These are phyloP conservation scores for Tephrocybe sp. DNA, from an alignment of 768 basidiomycete genomes.

Conservation along the genomic window DNA sequence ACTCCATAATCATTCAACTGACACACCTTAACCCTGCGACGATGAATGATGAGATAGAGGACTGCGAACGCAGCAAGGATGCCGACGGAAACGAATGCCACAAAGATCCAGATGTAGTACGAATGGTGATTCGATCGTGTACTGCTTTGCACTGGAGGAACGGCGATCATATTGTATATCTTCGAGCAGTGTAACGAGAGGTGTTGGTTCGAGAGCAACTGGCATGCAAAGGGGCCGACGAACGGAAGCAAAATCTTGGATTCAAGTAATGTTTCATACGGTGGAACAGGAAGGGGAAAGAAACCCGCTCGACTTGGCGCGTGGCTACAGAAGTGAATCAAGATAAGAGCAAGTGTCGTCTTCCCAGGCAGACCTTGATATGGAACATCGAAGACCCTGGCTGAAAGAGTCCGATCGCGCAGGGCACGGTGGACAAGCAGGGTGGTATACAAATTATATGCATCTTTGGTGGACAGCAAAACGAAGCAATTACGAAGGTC, in stretches of 20 bases:
- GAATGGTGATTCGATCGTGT: background rate
- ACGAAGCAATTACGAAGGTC: background rate
- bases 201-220: background rate
- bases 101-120: slow-evolving; percentile 3
- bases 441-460: no score
- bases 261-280: background rate
- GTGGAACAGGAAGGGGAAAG: background rate
- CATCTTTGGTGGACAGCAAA: background rate
- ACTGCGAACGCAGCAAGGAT: slow-evolving; percentile 13
- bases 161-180: background rate
- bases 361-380: no score
- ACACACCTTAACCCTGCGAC: no score
- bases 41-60: slow-evolving; percentile 22
- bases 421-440: no score
- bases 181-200: background rate
- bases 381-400: no score
- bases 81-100: slow-evolving; percentile 12
- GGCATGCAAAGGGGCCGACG: background rate
- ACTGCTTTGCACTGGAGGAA: background rate
- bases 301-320: background rate
- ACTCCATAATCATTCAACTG: no score
- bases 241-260: background rate
- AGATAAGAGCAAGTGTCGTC: no score
- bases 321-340: no score
- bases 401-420: no score